Base-by-base conservation (phyloP, 352 stramenopile species). In the Phytopythium oedochilum region DNA sequence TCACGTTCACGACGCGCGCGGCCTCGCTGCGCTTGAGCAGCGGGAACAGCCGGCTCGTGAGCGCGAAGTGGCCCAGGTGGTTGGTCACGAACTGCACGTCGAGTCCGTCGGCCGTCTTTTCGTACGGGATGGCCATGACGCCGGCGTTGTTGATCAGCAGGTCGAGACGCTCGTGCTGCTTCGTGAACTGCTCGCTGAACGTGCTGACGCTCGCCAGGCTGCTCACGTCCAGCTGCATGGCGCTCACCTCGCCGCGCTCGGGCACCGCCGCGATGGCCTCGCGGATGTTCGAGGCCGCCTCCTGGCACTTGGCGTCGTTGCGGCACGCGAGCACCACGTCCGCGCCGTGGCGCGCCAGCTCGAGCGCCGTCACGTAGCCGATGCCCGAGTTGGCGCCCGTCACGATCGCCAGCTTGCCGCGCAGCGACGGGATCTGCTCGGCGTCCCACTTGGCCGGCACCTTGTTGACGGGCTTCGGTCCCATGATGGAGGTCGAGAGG, bases 111-210 rank as follows among this genome's bases (percentile, higher is more conserved):
- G 11, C 47, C 0, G 65, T 68, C 18, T 62, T 53, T 15, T 51
- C 42, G 54, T 73, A 70, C 1, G 71, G 64, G n/a, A 73, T 42
- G 9, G 65, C 74, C 34, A 75, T 69, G 39, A 79, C 62, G 14
- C 70, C 70, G 29, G 70, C 70, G 53, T 88, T 88, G 55, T 86
- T 86, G 9, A 88, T 69, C 5, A 88, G 50, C 14, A 84, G 20
- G 57, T 86, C 47, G 25, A 88, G 59, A 0, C 34, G 38, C 14
- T 61, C 42, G 45, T 70, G 64, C 50, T 65, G 48, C 17, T 59
- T 18, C 28, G 61, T 14, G 20, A 88, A 59, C 26, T 45, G 38
- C 36, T 64, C 44, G 5, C 32, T 55, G 70, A 85, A 86, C 25
- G 39, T 35, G 28, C 54, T 18, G 31, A 86, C 61, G 1, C 64